Conservation (phyloP, 2,329 filamentous ascomycete species). For the Dactylellina cionopaga region DNA sequence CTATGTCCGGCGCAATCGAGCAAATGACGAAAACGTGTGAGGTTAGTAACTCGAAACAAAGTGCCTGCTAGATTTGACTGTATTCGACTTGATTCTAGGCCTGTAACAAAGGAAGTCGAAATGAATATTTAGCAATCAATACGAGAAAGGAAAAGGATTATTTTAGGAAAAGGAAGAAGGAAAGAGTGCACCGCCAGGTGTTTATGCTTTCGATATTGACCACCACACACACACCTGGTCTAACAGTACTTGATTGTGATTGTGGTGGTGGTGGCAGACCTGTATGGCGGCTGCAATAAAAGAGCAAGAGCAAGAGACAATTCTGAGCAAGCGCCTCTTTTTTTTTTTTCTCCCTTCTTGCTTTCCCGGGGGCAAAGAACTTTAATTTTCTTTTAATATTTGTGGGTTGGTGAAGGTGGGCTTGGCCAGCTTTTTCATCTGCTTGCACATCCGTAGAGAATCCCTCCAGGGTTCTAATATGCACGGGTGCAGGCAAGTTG, state of each 20-base stretch:
- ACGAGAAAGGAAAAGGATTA: conserved; percentile 36
- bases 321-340: conserved; percentile 36
- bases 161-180: conserved; percentile 17
- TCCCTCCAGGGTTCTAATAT: conserved; percentile 51
- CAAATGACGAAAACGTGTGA: conserved; percentile 52
- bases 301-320: not conserved
- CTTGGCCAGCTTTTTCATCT: conserved; percentile 53
- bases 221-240: conserved; percentile 14
- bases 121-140: conserved; percentile 33
- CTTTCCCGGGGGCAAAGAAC: conserved; percentile 38
- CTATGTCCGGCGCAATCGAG: conserved; percentile 50
- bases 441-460: conserved; percentile 44
- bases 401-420: conserved; percentile 38
- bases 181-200: conserved; percentile 51
- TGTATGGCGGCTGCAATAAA: conserved; percentile 45
- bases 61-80: conserved; percentile 30
- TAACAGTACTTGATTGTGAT: conserved; percentile 16
- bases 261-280: conserved; percentile 49
- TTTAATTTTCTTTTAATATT: conserved; percentile 41
- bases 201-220: conserved; percentile 37
- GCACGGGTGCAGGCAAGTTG: conserved; percentile 49
- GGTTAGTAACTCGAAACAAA: conserved; percentile 51
- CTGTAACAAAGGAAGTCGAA: conserved; percentile 22
- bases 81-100: conserved; percentile 23
- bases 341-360: conserved; percentile 28